Conservation (phyloP, 306 rosid species). For the Quercus wislizeni region DNA sequence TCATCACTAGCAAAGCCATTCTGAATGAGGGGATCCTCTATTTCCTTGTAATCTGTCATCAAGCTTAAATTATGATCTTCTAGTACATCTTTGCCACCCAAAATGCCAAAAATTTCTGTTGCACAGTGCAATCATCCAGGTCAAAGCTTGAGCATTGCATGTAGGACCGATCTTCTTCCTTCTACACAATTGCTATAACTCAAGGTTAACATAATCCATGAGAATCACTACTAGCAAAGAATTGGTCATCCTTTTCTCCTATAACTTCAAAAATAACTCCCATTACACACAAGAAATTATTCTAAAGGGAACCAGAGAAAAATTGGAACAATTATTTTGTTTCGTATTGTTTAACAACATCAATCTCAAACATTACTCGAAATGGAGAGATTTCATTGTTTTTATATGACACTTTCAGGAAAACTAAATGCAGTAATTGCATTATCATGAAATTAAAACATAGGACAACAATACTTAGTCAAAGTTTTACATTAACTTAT, state of each 20-base stretch:
- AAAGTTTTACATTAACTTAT: too few species aligned
- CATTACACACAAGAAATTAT: neutral
- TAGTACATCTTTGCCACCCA: slow-evolving; percentile 22
- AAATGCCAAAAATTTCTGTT: slow-evolving; percentile 9
- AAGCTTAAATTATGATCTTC: slow-evolving; percentile 9
- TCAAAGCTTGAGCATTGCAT: slow-evolving; percentile 31
- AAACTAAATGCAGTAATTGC: neutral
- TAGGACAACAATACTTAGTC: neutral
- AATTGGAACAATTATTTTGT: neutral
- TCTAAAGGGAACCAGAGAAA: neutral
- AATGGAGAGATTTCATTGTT: neutral
- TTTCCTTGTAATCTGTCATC: too few species aligned
- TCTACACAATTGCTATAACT: slow-evolving; percentile 25
- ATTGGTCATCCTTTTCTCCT: slow-evolving; percentile 29
- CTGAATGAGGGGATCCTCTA: too few species aligned
- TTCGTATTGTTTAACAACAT: neutral
- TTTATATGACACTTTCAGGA: neutral
- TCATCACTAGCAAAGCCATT: too few species aligned
- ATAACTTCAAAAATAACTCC: slow-evolving; percentile 3
- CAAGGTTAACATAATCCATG: too few species aligned
- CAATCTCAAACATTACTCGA: neutral
- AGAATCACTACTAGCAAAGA: slow-evolving; percentile 2
- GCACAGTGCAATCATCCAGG: slow-evolving; percentile 1
- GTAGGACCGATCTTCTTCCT: slow-evolving; percentile 21
- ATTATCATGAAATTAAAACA: neutral